These are phyloP conservation scores for Leccinum ponderosum DNA, from an alignment of 1,284 basidiomycete species.

Conservation along the genomic window DNA sequence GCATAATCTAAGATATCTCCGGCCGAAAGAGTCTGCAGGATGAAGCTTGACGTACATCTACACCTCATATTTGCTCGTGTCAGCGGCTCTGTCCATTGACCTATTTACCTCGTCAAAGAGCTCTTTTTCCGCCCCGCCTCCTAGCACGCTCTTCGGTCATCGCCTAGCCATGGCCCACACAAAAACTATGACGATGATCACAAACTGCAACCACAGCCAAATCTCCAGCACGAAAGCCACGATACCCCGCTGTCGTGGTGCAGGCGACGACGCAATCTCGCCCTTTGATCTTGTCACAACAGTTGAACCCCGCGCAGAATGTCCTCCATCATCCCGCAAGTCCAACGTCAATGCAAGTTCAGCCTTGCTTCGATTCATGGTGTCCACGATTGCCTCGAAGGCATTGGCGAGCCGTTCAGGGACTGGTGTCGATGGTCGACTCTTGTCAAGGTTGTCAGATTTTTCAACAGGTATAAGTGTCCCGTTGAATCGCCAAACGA, in stretches of 20 bases:
- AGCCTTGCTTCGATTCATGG: conserved; percentile 30
- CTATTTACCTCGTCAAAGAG: conserved; percentile 13
- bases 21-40: conserved; percentile 4
- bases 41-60: not conserved
- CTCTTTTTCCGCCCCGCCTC: conserved; percentile 50
- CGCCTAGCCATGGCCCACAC: conserved; percentile 74
- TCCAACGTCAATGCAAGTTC: conserved; percentile 10
- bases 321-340: conserved; percentile 13
- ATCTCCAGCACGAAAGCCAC: conserved; percentile 60
- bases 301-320: conserved; percentile 1
- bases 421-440: conserved; percentile 34
- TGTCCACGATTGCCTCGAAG: conserved; percentile 45
- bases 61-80: not conserved
- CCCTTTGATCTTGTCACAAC: conserved; percentile 1
- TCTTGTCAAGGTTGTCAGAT: conserved; percentile 12
- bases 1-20: conserved; percentile 24
- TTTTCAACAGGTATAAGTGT: conserved; percentile 26
- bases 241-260: conserved; percentile 37
- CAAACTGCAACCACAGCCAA: conserved; percentile 81
- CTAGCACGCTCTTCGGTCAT: conserved; percentile 67
- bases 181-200: conserved; percentile 69
- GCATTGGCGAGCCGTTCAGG: conserved; percentile 38
- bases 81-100: not conserved
- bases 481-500: not conserved
- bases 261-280: conserved; percentile 14